Evolutionary conservation across 1,284 basidiomycete genomes (phyloP).

Genomic region (Amylostereum chailletii): DNA sequence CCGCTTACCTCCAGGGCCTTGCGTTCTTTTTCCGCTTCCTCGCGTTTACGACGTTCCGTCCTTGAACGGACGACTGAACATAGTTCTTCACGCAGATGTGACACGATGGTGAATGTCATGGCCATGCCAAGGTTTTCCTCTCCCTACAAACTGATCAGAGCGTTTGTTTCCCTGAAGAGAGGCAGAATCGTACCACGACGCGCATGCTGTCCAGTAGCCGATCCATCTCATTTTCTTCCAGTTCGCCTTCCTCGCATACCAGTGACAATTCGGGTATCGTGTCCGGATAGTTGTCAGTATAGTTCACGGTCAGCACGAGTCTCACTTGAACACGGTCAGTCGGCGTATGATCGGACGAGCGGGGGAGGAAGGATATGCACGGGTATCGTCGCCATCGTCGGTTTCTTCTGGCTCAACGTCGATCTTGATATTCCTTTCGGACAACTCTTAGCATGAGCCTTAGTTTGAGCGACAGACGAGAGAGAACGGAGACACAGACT

Average conservation of each 20-base stretch:
- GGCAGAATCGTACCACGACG: conserved; percentile 44
- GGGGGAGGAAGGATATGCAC: conserved; percentile 31
- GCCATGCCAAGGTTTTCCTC: conserved; percentile 93
- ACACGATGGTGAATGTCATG: conserved; percentile 94
- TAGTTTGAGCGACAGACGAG: conserved; percentile 27
- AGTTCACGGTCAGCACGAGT: conserved; percentile 63
- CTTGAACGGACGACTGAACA: conserved; percentile 55
- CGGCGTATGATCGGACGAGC: conserved; percentile 8
- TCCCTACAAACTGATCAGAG: conserved; percentile 33
- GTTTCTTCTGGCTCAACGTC: conserved; percentile 83
- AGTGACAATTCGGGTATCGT: conserved; percentile 70
- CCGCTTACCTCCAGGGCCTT: conserved; percentile 62
- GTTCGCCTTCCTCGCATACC: conserved; percentile 58
- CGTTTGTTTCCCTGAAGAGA: conserved; percentile 1
- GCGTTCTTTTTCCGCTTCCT: conserved; percentile 65
- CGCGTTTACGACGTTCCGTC: conserved; percentile 46
- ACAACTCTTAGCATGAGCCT: conserved; percentile 67
- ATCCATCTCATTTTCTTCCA: conserved; percentile 51
- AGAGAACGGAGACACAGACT: conserved; percentile 51
- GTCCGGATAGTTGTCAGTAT: conserved; percentile 68
- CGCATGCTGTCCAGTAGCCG: conserved; percentile 52
- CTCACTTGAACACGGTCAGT: conserved; percentile 48
- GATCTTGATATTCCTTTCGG: conserved; percentile 77
- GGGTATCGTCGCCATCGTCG: conserved; percentile 46
- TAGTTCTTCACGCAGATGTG: conserved; percentile 78